phyloP scores from a whole-genome alignment of 2,329 filamentous ascomycete genomes.

The Fusarium chuoi region DNA sequence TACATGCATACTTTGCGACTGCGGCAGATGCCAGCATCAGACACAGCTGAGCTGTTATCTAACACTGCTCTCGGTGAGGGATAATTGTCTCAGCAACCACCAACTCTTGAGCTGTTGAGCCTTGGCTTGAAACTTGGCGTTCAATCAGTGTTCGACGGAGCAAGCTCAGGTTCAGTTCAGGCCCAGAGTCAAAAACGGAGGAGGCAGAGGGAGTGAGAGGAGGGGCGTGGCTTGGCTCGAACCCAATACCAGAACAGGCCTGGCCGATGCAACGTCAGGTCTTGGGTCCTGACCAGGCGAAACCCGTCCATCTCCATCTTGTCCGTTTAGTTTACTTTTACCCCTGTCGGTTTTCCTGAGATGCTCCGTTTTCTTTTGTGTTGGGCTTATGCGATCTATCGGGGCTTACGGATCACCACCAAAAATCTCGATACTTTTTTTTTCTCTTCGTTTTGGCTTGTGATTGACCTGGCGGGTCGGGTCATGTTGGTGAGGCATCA shows the following conservation, averaged over 20 bases:
- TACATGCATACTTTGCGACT: background rate
- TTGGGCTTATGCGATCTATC: slow-evolving; percentile 31
- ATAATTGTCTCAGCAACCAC: slow-evolving; percentile 14
- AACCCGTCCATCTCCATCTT: slow-evolving; percentile 27
- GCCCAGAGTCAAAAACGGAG: slow-evolving; percentile 11
- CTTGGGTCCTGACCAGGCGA: slow-evolving; percentile 27
- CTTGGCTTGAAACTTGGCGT: slow-evolving; percentile 20
- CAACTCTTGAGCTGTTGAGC: background rate
- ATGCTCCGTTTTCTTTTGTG: slow-evolving; percentile 25
- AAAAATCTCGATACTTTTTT: background rate
- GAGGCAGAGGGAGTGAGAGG: background rate
- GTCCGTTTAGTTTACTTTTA: slow-evolving; percentile 24
- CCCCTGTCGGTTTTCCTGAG: slow-evolving; percentile 17
- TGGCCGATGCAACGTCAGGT: slow-evolving; percentile 39
- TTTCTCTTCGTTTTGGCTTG: slow-evolving; percentile 16
- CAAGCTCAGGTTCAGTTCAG: background rate
- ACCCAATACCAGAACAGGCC: slow-evolving; percentile 1
- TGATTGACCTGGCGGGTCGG: background rate
- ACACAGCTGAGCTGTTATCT: background rate
- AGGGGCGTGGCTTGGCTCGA: slow-evolving; percentile 8
- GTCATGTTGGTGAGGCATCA: background rate
- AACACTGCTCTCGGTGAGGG: background rate
- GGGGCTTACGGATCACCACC: slow-evolving; percentile 16
- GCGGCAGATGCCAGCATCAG: slow-evolving; percentile 3
- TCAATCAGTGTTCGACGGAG: background rate